These are phyloP conservation scores for Botryotinia narcissicola DNA, from an alignment of 2,329 filamentous ascomycete genomes.

Conservation along the genomic window DNA sequence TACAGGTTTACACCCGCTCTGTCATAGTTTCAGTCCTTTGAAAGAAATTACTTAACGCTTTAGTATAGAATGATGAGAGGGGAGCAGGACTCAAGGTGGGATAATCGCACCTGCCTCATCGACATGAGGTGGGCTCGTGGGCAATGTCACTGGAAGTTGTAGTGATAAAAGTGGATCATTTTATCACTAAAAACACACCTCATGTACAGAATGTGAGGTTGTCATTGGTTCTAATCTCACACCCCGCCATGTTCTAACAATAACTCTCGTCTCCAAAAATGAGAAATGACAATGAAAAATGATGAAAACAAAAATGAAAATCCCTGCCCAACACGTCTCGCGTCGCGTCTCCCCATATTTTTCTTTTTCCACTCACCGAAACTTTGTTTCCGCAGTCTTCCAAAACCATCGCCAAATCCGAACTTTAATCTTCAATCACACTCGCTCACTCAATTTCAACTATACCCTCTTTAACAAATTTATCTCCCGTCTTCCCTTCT, in stretches of 20 bases:
- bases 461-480: background rate
- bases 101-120: background rate
- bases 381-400: constrained; percentile 2
- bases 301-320: background rate
- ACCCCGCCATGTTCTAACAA: background rate
- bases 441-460: background rate
- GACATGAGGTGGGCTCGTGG: background rate
- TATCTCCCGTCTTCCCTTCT: background rate
- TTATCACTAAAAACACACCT: background rate
- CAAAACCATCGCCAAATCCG: background rate
- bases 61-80: background rate
- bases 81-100: background rate
- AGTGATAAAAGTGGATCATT: background rate
- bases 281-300: background rate
- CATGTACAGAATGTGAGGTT: background rate
- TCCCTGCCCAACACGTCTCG: constrained; percentile 14
- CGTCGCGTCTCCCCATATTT: constrained; percentile 20
- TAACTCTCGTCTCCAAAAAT: background rate
- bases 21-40: background rate
- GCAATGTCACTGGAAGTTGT: background rate
- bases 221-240: background rate
- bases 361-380: constrained; percentile 16
- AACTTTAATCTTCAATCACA: background rate
- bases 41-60: background rate
- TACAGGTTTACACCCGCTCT: background rate